Evolutionary conservation across 2,329 filamentous ascomycete genomes (phyloP).

Genomic region (Colletotrichum ledebouriae): DNA sequence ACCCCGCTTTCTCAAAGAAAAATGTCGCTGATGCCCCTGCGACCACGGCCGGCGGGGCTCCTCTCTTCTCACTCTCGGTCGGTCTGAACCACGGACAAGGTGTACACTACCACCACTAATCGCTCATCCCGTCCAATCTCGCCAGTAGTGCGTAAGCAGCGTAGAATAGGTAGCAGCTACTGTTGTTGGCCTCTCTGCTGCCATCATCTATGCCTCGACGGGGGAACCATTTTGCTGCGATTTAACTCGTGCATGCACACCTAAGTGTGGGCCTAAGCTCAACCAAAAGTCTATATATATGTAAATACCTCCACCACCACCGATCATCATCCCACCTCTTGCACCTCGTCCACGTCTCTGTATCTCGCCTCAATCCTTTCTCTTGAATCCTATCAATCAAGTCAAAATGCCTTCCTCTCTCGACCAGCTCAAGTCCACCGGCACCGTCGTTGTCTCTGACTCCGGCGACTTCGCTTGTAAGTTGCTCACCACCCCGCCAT

Average conservation of each 20-base stretch:
- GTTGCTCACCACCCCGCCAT: constrained; percentile 52
- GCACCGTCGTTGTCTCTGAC: constrained; percentile 98
- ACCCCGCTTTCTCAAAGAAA: constrained; percentile 13
- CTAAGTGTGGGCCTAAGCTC: constrained; percentile 31
- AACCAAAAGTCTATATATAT: constrained; percentile 36
- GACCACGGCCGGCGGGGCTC: background rate
- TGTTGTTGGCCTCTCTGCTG: background rate
- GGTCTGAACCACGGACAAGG: constrained; percentile 8
- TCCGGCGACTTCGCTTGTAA: constrained; percentile 88
- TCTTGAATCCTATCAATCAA: constrained; percentile 11
- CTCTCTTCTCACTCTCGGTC: too few species aligned
- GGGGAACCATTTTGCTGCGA: background rate
- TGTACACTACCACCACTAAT: constrained; percentile 13
- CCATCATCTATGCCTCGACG: background rate
- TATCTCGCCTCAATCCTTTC: constrained; percentile 17
- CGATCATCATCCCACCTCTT: constrained; percentile 31
- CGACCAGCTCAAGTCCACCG: constrained; percentile 95
- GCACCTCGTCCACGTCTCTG: constrained; percentile 17
- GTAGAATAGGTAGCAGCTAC: background rate
- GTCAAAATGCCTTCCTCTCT: constrained; percentile 85
- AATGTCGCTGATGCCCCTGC: constrained; percentile 7
- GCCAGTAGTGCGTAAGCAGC: background rate
- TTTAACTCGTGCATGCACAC: constrained; percentile 24
- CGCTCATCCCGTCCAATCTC: constrained; percentile 12
- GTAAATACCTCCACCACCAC: constrained; percentile 35